A percentile compares a stretch with the other conserved stretches of the same genome.
Evolutionary conservation across 768 basidiomycete genomes (phyloP).

Genomic region (Pleurotus pulmonarius): DNA sequence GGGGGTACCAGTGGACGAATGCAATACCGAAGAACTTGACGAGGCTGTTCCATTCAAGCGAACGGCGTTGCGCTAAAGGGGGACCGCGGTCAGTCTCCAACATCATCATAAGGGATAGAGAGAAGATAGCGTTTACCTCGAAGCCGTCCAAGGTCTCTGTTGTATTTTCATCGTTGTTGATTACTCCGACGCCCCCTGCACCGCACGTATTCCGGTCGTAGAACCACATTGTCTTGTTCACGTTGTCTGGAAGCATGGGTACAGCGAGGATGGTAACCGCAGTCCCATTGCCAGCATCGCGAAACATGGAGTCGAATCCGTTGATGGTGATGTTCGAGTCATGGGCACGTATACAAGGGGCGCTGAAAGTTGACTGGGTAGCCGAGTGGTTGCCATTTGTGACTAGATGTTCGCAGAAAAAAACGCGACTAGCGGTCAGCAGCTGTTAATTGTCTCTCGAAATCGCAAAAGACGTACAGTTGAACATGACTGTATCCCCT

Average conservation of each 20-base stretch:
- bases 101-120: no score
- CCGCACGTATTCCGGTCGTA: constrained; percentile 54
- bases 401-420: constrained; percentile 26
- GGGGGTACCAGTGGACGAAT: not conserved
- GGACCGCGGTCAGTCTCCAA: not conserved
- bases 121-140: constrained; percentile 27
- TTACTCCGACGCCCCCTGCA: constrained; percentile 56
- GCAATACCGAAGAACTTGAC: constrained; percentile 11
- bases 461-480: constrained; percentile 33
- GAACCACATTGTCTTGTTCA: constrained; percentile 52
- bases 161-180: constrained; percentile 48
- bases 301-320: constrained; percentile 55
- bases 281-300: constrained; percentile 43
- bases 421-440: not conserved
- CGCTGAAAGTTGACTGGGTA: constrained; percentile 52
- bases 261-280: constrained; percentile 41
- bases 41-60: constrained; percentile 50
- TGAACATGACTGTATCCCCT: constrained; percentile 53
- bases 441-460: not conserved
- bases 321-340: constrained; percentile 45
- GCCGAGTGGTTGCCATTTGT: constrained; percentile 50
- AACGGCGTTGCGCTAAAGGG: constrained; percentile 49
- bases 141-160: constrained; percentile 42
- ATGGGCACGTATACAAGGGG: constrained; percentile 52
- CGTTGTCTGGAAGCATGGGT: constrained; percentile 36